A percentile compares a stretch with the other conserved stretches of the same genome.
Evolutionary conservation across 2,329 filamentous ascomycete species (phyloP).

Genomic region (Tetracladium maxilliforme): DNA sequence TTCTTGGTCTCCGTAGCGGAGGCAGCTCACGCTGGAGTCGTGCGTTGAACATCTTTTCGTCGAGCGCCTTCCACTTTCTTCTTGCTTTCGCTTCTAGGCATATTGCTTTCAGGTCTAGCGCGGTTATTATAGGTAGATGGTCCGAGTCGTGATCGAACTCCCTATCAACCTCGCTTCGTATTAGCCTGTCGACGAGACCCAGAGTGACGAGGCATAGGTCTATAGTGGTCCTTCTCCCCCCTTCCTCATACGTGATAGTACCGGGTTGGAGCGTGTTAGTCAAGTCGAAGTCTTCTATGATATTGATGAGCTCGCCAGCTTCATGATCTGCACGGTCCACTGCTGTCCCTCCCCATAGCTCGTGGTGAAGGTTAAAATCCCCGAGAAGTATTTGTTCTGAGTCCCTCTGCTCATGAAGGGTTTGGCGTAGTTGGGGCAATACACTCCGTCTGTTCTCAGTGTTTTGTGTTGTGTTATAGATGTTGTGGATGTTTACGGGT

Average conservation of each 20-base stretch:
- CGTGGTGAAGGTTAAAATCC: slow-evolving; percentile 2
- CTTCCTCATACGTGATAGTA: too few relatives aligned
- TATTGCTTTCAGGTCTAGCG: too few relatives aligned
- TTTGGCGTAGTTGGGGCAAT: too few relatives aligned
- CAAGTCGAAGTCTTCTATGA: slow-evolving; percentile 1
- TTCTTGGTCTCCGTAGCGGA: too few relatives aligned
- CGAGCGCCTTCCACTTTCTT: neutral
- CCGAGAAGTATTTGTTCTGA: slow-evolving; percentile 1
- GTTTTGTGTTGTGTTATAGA: slow-evolving; percentile 7
- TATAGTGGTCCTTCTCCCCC: neutral
- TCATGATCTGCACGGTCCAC: too few relatives aligned
- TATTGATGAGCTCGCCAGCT: neutral
- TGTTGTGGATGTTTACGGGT: slow-evolving; percentile 7
- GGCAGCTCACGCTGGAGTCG: too few relatives aligned
- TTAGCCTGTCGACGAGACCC: slow-evolving; percentile 6
- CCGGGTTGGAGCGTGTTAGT: too few relatives aligned
- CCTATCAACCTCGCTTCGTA: slow-evolving; percentile 5
- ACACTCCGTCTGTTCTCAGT: slow-evolving; percentile 3
- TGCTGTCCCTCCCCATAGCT: slow-evolving; percentile 1
- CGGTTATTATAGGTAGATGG: slow-evolving; percentile 9
- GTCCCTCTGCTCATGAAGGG: too few relatives aligned
- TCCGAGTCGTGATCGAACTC: slow-evolving; percentile 10
- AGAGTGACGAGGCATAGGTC: slow-evolving; percentile 3
- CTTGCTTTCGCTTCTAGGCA: too few relatives aligned
- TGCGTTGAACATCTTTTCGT: too few relatives aligned